phyloP scores from a whole-genome alignment of 2,329 filamentous ascomycete species.

The Monilinia aucupariae region DNA sequence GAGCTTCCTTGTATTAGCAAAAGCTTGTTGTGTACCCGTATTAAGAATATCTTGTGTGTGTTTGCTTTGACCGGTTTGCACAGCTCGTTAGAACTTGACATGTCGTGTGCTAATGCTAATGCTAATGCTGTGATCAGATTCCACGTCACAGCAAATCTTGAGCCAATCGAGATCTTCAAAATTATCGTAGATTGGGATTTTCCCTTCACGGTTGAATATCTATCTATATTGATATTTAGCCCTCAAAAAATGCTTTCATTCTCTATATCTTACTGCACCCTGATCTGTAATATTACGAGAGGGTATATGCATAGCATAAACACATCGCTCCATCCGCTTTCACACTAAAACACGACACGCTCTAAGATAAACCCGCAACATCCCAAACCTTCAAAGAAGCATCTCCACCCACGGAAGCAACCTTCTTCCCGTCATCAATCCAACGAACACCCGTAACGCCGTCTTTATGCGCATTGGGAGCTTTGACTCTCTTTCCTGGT shows the following conservation, averaged over 20 bases:
- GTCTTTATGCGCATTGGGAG: slow-evolving; percentile 88
- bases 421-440: slow-evolving; percentile 58
- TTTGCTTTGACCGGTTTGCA: not conserved
- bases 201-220: not conserved
- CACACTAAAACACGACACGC: not conserved
- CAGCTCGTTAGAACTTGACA: not conserved
- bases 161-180: not conserved
- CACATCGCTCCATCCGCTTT: not conserved
- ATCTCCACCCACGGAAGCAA: slow-evolving; percentile 80
- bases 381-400: slow-evolving; percentile 88
- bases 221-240: not conserved
- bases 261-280: not conserved
- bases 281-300: not conserved
- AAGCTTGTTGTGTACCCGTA: not conserved
- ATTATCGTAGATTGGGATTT: not conserved
- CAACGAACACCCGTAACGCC: slow-evolving; percentile 85
- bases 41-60: not conserved
- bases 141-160: slow-evolving; percentile 3
- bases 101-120: not conserved
- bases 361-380: slow-evolving; percentile 50
- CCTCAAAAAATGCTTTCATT: not conserved
- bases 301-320: slow-evolving; percentile 3
- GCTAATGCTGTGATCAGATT: not conserved
- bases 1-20: slow-evolving; percentile 2
- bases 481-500: slow-evolving; percentile 79